Evolutionary conservation across 208 protist genomes (phyloP).

Genomic region (Trypanosoma brucei): DNA sequence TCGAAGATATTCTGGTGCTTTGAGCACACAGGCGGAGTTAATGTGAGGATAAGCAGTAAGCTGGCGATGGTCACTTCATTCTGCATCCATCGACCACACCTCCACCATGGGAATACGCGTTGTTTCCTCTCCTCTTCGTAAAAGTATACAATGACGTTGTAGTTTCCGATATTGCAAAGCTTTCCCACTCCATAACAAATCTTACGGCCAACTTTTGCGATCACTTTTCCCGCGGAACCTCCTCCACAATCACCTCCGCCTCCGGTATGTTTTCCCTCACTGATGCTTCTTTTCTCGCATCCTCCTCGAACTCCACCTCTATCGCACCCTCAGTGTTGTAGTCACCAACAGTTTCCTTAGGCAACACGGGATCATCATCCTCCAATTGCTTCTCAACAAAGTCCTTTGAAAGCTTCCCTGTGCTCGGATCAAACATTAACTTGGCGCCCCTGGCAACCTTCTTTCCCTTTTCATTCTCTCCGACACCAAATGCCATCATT

Average conservation of each 20-base stretch:
- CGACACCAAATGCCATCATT: constrained; percentile 89
- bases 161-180: too few relatives aligned
- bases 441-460: constrained; percentile 81
- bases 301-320: constrained; percentile 84
- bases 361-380: constrained; percentile 74
- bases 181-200: too few relatives aligned
- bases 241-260: constrained; percentile 48
- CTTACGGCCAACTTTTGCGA: too few relatives aligned
- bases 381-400: constrained; percentile 86
- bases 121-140: too few relatives aligned
- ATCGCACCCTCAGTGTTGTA: constrained; percentile 71
- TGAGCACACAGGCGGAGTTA: too few relatives aligned
- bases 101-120: too few relatives aligned
- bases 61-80: too few relatives aligned
- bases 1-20: too few relatives aligned
- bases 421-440: constrained; percentile 73
- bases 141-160: too few relatives aligned
- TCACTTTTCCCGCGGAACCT: not conserved
- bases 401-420: constrained; percentile 78
- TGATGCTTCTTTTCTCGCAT: constrained; percentile 17
- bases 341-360: constrained; percentile 71
- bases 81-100: too few relatives aligned
- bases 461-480: constrained; percentile 87
- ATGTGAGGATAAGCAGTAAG: too few relatives aligned
- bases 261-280: constrained; percentile 29